phyloP scores from a whole-genome alignment of 2,329 filamentous ascomycete genomes.

The Ploettnerulaceae sp. region DNA sequence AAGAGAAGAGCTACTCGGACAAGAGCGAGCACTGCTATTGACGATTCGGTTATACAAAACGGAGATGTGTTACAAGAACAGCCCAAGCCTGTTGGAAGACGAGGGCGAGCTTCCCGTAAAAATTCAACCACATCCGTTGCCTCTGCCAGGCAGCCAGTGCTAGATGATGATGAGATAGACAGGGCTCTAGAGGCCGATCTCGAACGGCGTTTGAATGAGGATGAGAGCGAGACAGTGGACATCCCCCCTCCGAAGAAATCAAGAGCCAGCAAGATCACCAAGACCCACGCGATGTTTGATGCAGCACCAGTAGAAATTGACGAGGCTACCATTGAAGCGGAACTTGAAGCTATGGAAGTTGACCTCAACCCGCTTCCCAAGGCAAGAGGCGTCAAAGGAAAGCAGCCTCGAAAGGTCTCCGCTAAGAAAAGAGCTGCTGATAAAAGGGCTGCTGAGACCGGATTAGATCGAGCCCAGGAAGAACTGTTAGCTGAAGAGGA shows the following conservation, averaged over 20 bases:
- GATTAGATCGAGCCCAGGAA: conserved; percentile 18
- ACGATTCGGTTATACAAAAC: conserved; percentile 38
- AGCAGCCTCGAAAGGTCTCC: conserved; percentile 29
- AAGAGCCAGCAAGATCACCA: conserved; percentile 16
- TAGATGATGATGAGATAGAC: conserved; percentile 62
- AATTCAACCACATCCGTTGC: conserved; percentile 42
- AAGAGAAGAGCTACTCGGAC: conserved; percentile 35
- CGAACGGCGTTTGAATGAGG: conserved; percentile 50
- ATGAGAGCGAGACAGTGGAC: conserved; percentile 38
- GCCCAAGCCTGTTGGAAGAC: conserved; percentile 39
- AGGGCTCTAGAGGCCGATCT: conserved; percentile 61
- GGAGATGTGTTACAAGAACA: conserved; percentile 38
- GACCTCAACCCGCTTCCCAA: conserved; percentile 29
- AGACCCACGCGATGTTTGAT: conserved; percentile 28
- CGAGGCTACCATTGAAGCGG: conserved; percentile 30
- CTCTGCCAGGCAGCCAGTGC: conserved; percentile 42
- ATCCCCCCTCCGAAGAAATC: conserved; percentile 14
- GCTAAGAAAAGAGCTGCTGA: conserved; percentile 31
- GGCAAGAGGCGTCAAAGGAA: conserved; percentile 29
- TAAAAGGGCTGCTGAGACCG: conserved; percentile 25
- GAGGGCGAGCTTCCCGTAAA: conserved; percentile 46
- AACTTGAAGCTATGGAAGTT: conserved; percentile 30
- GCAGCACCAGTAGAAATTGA: conserved; percentile 25
- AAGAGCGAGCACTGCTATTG: conserved; percentile 40
- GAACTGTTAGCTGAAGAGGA: conserved; percentile 16